Conservation (phyloP, 1,284 basidiomycete genomes). For the Papiliotrema laurentii region DNA sequence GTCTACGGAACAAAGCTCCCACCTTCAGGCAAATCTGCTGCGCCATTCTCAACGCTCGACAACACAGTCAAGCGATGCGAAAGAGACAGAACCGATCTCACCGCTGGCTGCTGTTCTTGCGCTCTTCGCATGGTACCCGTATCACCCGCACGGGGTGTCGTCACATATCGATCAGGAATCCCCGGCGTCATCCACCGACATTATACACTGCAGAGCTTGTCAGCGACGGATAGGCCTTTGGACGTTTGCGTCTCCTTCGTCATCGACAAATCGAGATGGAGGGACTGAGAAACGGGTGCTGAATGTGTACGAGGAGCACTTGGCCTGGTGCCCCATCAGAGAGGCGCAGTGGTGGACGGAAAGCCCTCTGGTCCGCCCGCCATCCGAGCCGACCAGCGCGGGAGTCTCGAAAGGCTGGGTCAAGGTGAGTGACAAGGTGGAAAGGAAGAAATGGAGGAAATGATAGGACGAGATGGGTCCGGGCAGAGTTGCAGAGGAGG, state of each 20-base stretch:
- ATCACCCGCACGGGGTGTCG: constrained; percentile 17
- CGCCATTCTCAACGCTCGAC: neutral
- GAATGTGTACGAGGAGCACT: constrained; percentile 29
- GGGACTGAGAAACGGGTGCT: constrained; percentile 10
- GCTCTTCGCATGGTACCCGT: constrained; percentile 41
- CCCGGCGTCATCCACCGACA: constrained; percentile 15
- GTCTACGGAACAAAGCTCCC: too few species aligned
- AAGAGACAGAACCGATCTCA: neutral
- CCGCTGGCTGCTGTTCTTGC: constrained; percentile 17
- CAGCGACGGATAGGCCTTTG: constrained; percentile 35
- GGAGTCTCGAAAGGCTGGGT: too few species aligned
- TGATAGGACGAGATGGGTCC: too few species aligned
- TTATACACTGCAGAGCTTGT: constrained; percentile 34
- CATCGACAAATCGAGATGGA: neutral
- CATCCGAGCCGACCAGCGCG: too few species aligned
- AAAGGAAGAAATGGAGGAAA: too few species aligned
- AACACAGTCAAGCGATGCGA: neutral
- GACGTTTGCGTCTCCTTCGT: too few species aligned
- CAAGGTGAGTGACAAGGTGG: too few species aligned
- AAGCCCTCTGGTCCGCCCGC: constrained; percentile 2
- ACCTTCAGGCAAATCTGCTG: neutral
- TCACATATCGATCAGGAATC: constrained; percentile 4
- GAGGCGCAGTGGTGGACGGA: constrained; percentile 19
- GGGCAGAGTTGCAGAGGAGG: too few species aligned
- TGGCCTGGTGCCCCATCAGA: constrained; percentile 37